Base-by-base conservation (phyloP, 1,139 yeast genomes). In the Kodamaea suecica region DNA sequence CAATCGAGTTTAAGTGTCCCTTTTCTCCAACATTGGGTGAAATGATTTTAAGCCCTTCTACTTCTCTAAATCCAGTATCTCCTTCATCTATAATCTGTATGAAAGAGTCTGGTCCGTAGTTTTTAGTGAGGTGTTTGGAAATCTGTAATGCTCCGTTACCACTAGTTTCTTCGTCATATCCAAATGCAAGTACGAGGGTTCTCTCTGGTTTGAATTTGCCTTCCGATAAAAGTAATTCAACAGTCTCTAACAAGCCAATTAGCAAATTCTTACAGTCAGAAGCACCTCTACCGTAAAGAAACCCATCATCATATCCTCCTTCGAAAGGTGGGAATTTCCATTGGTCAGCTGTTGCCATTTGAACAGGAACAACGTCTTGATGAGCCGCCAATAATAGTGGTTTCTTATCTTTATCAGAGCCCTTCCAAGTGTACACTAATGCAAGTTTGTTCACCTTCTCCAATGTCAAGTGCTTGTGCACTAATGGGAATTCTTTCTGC, bases 11-110 rank as follows among this genome's bases (percentile, higher is more conserved):
- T 17, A 68, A 35, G 38, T 63, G 57, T 0, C 78, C 78, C 49
- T 72, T 72, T 45, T 72, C 78, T 5, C 68, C 73, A 4, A 74
- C 67, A 3, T 71, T 72, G 2, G 86, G 82, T 25, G 73, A 50
- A 4, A 83, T 82, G 43, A 77, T 60, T 48, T 65, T 67, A 34
- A 62, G 49, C 5, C 77, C 78, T 38, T 66, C 70, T 8, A 61
- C 48, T 7, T 59, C 66, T 2, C 55, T 42, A 30, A 49, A 51
- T 0, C 68, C 64, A 4, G 44, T 44, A 26, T 58, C 59, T 16
- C 78, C 78, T 52, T 72, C 78, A 47, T 72, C 78, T 33, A 70
- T 55, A 23, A 72, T 53, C 27, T 66, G 66, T 36, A 59, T 57
- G 14, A 72, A 39, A 0, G 75, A 67, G 31, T 72, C 59, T 4